Evolutionary conservation across 306 rosid genomes (phyloP).

Genomic region (Glycine tomentella): DNA sequence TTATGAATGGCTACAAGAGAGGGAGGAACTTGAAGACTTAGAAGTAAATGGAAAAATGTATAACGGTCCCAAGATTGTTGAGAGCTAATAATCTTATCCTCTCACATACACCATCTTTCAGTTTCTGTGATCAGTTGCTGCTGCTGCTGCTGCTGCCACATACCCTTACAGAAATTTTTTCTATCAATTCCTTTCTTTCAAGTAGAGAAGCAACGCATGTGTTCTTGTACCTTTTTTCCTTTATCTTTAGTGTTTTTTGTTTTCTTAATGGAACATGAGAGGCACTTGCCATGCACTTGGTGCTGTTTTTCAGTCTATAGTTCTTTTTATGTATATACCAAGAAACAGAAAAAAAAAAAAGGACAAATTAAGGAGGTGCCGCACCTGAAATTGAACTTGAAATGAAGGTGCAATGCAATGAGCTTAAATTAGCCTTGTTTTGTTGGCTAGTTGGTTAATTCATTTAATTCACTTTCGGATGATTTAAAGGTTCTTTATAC

Average conservation of each 20-base stretch:
- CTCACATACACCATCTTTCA: slow-evolving; percentile 27
- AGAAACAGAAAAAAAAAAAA: slow-evolving; percentile 37
- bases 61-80: slow-evolving; percentile 73
- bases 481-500: neutral
- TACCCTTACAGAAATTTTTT: slow-evolving; percentile 36
- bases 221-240: slow-evolving; percentile 22
- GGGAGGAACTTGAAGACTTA: slow-evolving; percentile 68
- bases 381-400: slow-evolving; percentile 45
- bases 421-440: slow-evolving; percentile 24
- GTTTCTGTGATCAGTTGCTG: slow-evolving; percentile 23
- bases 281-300: slow-evolving; percentile 42
- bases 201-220: slow-evolving; percentile 28
- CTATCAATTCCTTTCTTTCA: slow-evolving; percentile 28
- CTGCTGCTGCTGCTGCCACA: slow-evolving; percentile 42
- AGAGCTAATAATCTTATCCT: slow-evolving; percentile 47
- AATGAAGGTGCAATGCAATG: slow-evolving; percentile 44
- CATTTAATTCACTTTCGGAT: slow-evolving; percentile 20
- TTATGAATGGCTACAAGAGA: slow-evolving; percentile 91
- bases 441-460: slow-evolving; percentile 32
- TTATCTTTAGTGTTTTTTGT: neutral
- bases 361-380: slow-evolving; percentile 22
- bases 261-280: slow-evolving; percentile 50
- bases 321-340: slow-evolving; percentile 56
- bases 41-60: slow-evolving; percentile 69
- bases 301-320: slow-evolving; percentile 45